Evolutionary conservation across 352 stramenopile genomes (phyloP).

Genomic region (Phytophthora megakarya): DNA sequence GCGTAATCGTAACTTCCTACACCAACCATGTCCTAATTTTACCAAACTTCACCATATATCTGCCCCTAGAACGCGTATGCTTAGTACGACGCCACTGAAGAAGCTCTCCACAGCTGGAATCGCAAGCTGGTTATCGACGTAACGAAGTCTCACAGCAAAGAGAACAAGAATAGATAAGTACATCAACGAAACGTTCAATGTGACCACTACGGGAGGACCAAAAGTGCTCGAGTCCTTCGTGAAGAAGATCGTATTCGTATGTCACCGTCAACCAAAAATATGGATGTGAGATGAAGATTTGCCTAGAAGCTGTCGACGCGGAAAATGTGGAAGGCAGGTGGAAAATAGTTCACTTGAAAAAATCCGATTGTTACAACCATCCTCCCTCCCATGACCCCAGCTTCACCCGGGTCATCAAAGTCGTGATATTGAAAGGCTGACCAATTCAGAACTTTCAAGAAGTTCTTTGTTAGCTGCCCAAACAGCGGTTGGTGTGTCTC

Average conservation of each 20-base stretch:
- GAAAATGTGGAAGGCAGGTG: too few species aligned
- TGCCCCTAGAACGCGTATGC: too few species aligned
- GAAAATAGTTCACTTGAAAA: constrained; percentile 8
- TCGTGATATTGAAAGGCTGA: not conserved
- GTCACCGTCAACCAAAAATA: constrained; percentile 1
- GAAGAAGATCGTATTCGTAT: not conserved
- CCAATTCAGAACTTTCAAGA: too few species aligned
- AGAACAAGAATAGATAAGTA: constrained; percentile 2
- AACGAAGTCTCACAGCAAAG: constrained; percentile 9
- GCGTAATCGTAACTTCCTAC: too few species aligned
- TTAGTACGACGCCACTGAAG: too few species aligned
- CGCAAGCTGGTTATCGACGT: constrained; percentile 9
- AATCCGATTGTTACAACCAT: not conserved
- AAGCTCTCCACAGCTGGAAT: constrained; percentile 5
- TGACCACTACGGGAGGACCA: not conserved
- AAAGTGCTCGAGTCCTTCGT: not conserved
- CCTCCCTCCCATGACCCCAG: not conserved
- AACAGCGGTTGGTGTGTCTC: not conserved
- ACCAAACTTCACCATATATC: too few species aligned
- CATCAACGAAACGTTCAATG: constrained; percentile 6
- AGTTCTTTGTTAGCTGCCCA: not conserved
- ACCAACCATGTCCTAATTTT: too few species aligned
- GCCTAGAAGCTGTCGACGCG: not conserved
- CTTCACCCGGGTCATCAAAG: not conserved
- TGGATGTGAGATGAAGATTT: constrained; percentile 14